Base-by-base conservation (phyloP, 306 rosid species). In the Lotus japonicus region DNA sequence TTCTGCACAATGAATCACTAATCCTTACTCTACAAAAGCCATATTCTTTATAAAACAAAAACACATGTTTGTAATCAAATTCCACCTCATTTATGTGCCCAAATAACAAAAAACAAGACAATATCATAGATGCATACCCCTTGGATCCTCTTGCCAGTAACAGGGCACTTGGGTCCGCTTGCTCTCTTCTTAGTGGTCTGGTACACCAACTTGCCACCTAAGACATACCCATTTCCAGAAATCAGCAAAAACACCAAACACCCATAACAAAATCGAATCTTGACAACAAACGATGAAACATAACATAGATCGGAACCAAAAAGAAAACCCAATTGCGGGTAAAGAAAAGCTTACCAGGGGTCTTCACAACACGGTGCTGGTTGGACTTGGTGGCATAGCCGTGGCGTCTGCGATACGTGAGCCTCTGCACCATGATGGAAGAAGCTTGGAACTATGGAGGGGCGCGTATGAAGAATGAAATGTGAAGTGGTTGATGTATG, bases 101-200 rank as follows among this genome's bases (percentile, higher is more conserved):
- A 39, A 39, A 9, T 39, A 75, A 38, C 39, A 21, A 45, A 16
- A 15, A 44, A 3, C 12, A 39, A 49, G 0, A 5, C 2, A 9
- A 17, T 2, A 6, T 14, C 1, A 49, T 12, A 43, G 5, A 39
- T 10, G 18, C 81, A 71, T 83, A 92, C 96, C 82, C 96, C 98
- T 75, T 92, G 98, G 66, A 92, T 89, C 76, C 96, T 92, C 88
- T 89, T 92, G 16, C 98, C 96, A 23, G 98, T 92, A 3, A 92
- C 92, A 41, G 96, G 96, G 72, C 95, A 92, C 74, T 92, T 92
- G 0, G 98, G 98, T 10, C 98, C 98, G 11, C 92, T 89, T 5
- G 98, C 95, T 48, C 95, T 89, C 90, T 92, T 92, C 82, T 89
- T 87, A 21, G 95, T 85, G 23, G 64, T 82, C 87, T 92, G 98